A percentile compares a stretch with the other conserved stretches of the same genome.
Conservation (phyloP, 352 stramenopile species). For the Phytophthora capsici region DNA sequence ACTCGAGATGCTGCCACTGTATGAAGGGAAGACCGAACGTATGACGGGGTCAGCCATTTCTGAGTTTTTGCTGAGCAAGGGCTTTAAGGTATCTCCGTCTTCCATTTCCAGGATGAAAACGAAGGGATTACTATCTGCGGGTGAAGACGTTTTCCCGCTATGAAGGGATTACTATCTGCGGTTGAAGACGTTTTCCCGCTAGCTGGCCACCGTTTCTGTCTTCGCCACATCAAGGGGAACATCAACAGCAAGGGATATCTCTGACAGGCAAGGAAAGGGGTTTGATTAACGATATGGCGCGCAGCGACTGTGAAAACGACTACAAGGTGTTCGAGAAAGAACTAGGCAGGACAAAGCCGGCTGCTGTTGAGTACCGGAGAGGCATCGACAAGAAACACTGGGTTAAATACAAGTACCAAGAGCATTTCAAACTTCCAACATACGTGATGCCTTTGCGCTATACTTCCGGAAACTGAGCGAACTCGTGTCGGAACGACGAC, state of each 20-base stretch:
- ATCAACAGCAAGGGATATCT: conserved; percentile 8
- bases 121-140: too few relatives aligned
- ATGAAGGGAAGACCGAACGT: too few relatives aligned
- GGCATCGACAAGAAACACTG: conserved; percentile 7
- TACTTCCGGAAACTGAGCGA: neutral
- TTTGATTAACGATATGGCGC: too few relatives aligned
- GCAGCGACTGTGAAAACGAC: too few relatives aligned
- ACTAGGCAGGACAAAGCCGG: too few relatives aligned
- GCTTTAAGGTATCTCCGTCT: too few relatives aligned
- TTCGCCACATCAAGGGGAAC: conserved; percentile 11
- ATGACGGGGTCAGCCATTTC: too few relatives aligned
- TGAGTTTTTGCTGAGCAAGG: too few relatives aligned
- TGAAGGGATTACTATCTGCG: neutral
- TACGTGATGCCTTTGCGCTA: conserved; percentile 8
- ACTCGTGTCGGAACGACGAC: neutral
- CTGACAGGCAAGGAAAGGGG: conserved; percentile 5
- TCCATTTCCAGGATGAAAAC: too few relatives aligned
- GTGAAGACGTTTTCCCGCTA: too few relatives aligned
- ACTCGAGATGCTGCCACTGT: too few relatives aligned
- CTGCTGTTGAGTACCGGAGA: conserved; percentile 11
- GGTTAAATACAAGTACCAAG: conserved; percentile 33
- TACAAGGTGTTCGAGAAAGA: too few relatives aligned
- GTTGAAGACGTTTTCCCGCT: neutral
- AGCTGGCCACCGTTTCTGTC: conserved; percentile 12
- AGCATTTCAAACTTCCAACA: conserved; percentile 16